phyloP scores from a whole-genome alignment of 2,329 filamentous ascomycete genomes.

The Tolypocladium capitatum region DNA sequence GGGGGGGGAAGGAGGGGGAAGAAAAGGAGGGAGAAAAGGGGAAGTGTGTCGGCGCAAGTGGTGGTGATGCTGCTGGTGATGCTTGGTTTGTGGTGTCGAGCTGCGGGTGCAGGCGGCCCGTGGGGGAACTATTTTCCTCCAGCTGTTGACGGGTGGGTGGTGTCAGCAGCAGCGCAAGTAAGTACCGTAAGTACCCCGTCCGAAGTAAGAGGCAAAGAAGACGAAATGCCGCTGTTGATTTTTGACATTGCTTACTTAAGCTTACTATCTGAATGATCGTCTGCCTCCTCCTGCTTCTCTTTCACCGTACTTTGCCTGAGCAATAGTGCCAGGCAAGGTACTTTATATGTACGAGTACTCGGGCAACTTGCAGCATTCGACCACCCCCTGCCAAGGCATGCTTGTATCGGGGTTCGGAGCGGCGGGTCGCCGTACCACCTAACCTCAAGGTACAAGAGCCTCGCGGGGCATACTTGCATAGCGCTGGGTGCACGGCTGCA shows the following conservation, averaged over 20 bases:
- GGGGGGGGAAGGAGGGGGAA: background rate
- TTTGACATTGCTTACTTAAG: too few relatives aligned
- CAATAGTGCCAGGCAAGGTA: too few relatives aligned
- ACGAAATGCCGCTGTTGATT: too few relatives aligned
- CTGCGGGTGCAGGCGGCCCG: background rate
- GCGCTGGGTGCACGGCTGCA: background rate
- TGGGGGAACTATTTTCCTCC: background rate
- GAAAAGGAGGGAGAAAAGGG: background rate
- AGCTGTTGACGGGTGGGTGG: background rate
- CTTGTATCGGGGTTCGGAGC: background rate
- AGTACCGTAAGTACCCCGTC: too few relatives aligned
- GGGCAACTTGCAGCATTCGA: too few relatives aligned
- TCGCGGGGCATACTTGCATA: background rate
- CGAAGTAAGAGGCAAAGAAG: too few relatives aligned
- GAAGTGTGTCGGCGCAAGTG: background rate
- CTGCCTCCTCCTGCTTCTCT: too few relatives aligned
- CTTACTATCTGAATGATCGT: too few relatives aligned
- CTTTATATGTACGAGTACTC: too few relatives aligned
- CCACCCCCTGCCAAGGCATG: background rate
- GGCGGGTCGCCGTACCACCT: background rate
- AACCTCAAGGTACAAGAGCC: background rate
- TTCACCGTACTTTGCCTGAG: too few relatives aligned
- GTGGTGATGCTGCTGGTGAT: background rate
- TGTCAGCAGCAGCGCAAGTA: too few relatives aligned
- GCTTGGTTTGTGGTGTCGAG: background rate